Conservation (phyloP, 2,329 filamentous ascomycete species). For the Sarocladium oryzae region DNA sequence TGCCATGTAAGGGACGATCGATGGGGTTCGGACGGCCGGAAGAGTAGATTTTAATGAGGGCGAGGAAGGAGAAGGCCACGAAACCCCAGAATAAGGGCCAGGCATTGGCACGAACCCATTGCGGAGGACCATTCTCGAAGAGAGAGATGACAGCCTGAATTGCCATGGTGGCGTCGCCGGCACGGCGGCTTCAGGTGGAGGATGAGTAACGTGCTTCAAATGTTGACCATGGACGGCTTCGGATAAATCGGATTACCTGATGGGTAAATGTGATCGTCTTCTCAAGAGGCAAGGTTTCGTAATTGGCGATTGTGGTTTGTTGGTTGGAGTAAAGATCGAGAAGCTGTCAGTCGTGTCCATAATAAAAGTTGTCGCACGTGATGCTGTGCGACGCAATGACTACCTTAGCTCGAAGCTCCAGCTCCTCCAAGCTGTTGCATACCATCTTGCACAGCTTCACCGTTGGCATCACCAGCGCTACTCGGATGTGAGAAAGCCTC, state of each 20-base stretch:
- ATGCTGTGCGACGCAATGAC: background rate
- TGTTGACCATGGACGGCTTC: background rate
- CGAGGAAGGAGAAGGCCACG: constrained; percentile 31
- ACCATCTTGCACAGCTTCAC: too few species aligned
- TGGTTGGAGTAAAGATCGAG: background rate
- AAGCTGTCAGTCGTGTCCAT: background rate
- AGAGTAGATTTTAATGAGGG: constrained; percentile 64
- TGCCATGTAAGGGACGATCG: constrained; percentile 84
- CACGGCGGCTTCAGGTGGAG: background rate
- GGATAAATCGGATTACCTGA: background rate
- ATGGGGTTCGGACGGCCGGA: constrained; percentile 67
- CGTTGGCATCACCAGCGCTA: too few species aligned
- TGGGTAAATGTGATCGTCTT: background rate
- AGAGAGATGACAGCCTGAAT: constrained; percentile 43
- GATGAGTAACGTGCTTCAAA: background rate
- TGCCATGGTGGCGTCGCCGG: constrained; percentile 35
- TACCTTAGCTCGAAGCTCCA: background rate
- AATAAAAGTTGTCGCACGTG: constrained; percentile 6
- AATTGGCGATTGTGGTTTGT: background rate
- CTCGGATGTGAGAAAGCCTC: too few species aligned
- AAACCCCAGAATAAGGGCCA: constrained; percentile 34
- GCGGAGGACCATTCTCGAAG: constrained; percentile 42
- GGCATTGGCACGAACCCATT: constrained; percentile 39
- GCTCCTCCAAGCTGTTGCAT: background rate
- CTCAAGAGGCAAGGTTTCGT: background rate